Percentiles rank a stretch among this genome's conserved stretches.
Evolutionary conservation across 2,329 filamentous ascomycete species (phyloP).

Genomic region (Penicillium sp.): DNA sequence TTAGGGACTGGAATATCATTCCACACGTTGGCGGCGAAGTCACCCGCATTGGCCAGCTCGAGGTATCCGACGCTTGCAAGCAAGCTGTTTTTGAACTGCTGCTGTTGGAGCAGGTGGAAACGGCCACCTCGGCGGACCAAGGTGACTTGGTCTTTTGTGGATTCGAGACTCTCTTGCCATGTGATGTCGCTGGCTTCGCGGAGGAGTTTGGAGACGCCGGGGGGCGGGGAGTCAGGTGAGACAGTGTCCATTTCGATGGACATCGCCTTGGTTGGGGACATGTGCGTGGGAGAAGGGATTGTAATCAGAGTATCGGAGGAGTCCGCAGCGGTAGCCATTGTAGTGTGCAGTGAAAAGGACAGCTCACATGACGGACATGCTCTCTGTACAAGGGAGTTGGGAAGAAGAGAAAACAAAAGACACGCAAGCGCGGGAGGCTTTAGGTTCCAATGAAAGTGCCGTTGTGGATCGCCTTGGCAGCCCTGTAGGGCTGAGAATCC

Average conservation of each 20-base stretch:
- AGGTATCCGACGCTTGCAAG: constrained; percentile 52
- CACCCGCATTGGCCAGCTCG: constrained; percentile 58
- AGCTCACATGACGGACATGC: constrained; percentile 8
- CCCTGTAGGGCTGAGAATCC: constrained; percentile 29
- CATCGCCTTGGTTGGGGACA: neutral
- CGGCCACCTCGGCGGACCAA: constrained; percentile 16
- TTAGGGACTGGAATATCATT: constrained; percentile 54
- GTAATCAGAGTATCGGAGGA: constrained; percentile 22
- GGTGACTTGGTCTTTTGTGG: constrained; percentile 13
- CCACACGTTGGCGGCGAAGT: constrained; percentile 62
- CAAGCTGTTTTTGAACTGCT: constrained; percentile 39
- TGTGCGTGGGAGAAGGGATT: constrained; percentile 1
- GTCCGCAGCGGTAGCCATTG: constrained; percentile 14
- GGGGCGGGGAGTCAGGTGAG: constrained; percentile 3
- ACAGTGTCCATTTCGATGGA: constrained; percentile 4
- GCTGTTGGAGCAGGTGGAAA: constrained; percentile 23
- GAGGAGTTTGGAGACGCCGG: constrained; percentile 17
- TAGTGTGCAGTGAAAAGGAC: neutral
- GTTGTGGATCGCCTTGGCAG: constrained; percentile 19
- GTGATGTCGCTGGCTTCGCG: constrained; percentile 25
- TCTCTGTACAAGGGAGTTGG: neutral
- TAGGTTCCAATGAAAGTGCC: neutral
- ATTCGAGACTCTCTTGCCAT: constrained; percentile 17
- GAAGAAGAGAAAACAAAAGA: neutral
- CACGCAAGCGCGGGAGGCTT: constrained; percentile 2